Evolutionary conservation across 768 basidiomycete genomes (phyloP), one percentile per base, ranked within the genome.

Genomic region (Ephemerocybe angulata): DNA sequence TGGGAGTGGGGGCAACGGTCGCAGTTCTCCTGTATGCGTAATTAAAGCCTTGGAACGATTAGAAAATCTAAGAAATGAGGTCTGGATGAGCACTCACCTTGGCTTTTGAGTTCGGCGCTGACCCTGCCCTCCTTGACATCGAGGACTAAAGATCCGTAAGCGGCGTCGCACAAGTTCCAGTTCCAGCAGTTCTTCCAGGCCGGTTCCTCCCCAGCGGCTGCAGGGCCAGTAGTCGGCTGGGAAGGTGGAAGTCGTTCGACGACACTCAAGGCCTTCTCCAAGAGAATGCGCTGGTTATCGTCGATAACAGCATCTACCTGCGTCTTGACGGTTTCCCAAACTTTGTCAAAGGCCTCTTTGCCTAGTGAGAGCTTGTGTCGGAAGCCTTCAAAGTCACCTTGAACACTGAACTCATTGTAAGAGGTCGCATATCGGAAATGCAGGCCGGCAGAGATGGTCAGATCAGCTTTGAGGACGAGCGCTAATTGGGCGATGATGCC

Each of bases 111-210:
- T 67, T 98, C 95, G 0, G 88, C 88, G 55, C 91, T 94, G 43
- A 99, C 84, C 47, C 95, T 78, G 6, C 96, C 94, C 56, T 98
- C 95, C 62, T 88, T 88, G 62, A 98, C 74, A 61, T 97, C 93
- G 42, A 99, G 74, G 1, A 97, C 75, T 30, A 99, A 79, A 11
- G 85, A 85, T 1, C 97, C 96, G 57, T 88, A 97, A 2, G 93
- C 90, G 5, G 96, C 96, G 62, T 99, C 97, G 59, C 94, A 94
- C 40, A 98, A 73, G 64, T 98, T 96, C 96, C 96, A 97, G 67
- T 97, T 93, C 96, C 96, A 98, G 67, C 92, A 93, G 68, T 97
- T 98, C 72, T 98, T 99, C 97, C 97, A 99, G 0, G 91, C 86
- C 3, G 88, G 85, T 62, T 98, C 94, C 68, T 99, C 96, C 2